Base-by-base conservation (phyloP, 2,329 filamentous ascomycete species). In the Coleophoma crateriformis region DNA sequence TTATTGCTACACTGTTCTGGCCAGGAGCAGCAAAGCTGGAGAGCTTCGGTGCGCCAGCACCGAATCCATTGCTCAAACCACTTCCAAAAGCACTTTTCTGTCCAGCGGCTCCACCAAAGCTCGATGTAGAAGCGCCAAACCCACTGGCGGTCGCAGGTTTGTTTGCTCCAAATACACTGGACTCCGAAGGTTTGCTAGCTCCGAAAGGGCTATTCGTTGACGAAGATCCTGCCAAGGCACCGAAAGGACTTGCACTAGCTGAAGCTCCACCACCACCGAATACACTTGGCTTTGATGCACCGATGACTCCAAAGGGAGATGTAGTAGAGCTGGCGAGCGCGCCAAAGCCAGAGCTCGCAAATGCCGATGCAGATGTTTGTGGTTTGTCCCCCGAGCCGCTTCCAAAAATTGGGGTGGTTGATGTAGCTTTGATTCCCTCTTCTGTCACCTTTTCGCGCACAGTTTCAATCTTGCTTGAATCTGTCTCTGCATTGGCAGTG, bases 21-120 rank as follows among this genome's bases (percentile, higher is more conserved):
- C 77, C 79, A 19, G 82, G 76, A 42, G 84, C 82, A 39, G 84
- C 88, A 67, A 95, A 96, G 57, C 78, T 86, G 2, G 78, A 77
- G 10, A 90, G 67, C 53, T 76, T 77, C 22, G 61, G 56, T 41
- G 58, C 52, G 27, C 58, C 61, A 33, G 72, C 70, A 44, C 67
- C 60, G 47, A 73, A 71, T 14, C 69, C 69, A 50, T 67, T 64
- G 13, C 67, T 63, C 44, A 72, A 61, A 35, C 72, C 71, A 46
- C 70, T 65, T 15, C 66, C 68, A 46, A 69, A 63, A 45, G 67
- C 66, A 43, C 67, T 68, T 43, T 73, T 71, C 54, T 64, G 66
- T 46, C 66, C 65, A 34, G 69, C 64, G 52, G 70, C n/a, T 8
- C 56, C 57, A 15, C 59, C 63, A 55, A 67, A 67, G 15, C 63